Evolutionary conservation across 1,284 basidiomycete genomes (phyloP), one percentile per base, ranked within the genome.

Genomic region (Tilletia horrida): DNA sequence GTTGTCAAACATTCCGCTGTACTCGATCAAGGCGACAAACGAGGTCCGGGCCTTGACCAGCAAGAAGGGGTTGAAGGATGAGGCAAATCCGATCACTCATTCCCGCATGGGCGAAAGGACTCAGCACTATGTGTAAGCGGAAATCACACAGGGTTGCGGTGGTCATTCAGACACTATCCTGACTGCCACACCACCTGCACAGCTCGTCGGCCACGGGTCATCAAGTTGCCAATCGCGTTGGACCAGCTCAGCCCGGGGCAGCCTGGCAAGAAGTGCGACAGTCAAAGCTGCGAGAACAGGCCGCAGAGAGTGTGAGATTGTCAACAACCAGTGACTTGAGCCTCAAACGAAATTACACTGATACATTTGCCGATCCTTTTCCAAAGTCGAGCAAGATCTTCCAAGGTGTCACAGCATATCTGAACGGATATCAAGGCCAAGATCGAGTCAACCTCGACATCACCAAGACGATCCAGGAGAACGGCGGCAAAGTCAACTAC

Each of bases 231-330:
- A 35, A 35, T n/a, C 55, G 55, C 3, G n/a, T 29, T 25, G n/a
- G 27, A 3, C 27, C 55, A 18, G 31, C 27, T 27, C 35, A 31
- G 18, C 55, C 55, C 16, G 27, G 27, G 14, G 55, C 55, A 31
- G 55, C 27, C 7, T 59, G 55, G 55, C 23, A 29, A 35, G 55
- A 59, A 2, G 29, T 29, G 31, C 55, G 55, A 31, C 55, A 59
- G 16, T 59, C 55, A 35, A 59, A 59, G 55, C 29, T 59, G 31
- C 55, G 55, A 18, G 55, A 59, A 27, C 55, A 59, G 55, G 55
- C 55, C 6, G 55, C 27, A 18, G 55, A 59, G 4, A 59, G 31
- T 25, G 55, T 59, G 55, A 59, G 31, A 25, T 16, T 3, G 23
- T 18, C 45, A 48, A 48, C 18, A 16, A 8, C 45, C 6, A 6